Evolutionary conservation across 1,284 basidiomycete genomes (phyloP), one percentile per base, ranked within the genome.

Genomic region (Cutaneotrichosporon sp.): DNA sequence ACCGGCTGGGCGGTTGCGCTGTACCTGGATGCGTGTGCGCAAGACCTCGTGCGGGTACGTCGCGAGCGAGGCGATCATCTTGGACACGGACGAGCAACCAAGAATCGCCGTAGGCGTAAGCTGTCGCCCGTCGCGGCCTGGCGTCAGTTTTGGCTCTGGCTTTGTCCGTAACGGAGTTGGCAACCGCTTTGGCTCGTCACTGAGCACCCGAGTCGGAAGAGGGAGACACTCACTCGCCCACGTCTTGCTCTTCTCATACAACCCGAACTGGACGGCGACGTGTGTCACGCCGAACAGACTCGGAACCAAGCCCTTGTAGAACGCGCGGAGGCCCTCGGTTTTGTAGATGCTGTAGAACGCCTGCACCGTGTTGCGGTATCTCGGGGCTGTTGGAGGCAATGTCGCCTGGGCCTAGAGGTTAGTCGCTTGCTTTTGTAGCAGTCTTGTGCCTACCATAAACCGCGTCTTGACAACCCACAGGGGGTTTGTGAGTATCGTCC

Each of bases 21-120:
- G 36, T 5, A 93, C 92, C 80, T 97, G 94, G 42, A 97, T 81
- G 6, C 93, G 87, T 31, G 94, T 97, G 11, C 94, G 89, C 21
- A 97, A 85, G 50, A 97, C 95, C 81, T 97, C 94, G 79, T 97
- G 94, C 0, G 95, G 95, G 79, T 97, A 97, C 34, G 95, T 97
- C 30, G 89, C 89, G 30, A 97, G 82, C 13, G 92, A 94, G 4
- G 94, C 95, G 2, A 90, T 88, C 91, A 97, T 96, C 80, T 97
- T 97, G 38, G 92, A 89, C 22, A 88, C 81, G 9, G 91, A 91
- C 22, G 92, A 94, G 81, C 92, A 96, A 4, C 88, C 78, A 14
- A 97, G 87, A 69, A 97, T 94, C 21, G 87, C 85, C 34, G 84
- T 80, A 6, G 87, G 86, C 1, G 87, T 82, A 7, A 96, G 79